These are phyloP conservation scores for Croton laevigatus DNA, from an alignment of 441 rosid genomes.

Conservation along the genomic window DNA sequence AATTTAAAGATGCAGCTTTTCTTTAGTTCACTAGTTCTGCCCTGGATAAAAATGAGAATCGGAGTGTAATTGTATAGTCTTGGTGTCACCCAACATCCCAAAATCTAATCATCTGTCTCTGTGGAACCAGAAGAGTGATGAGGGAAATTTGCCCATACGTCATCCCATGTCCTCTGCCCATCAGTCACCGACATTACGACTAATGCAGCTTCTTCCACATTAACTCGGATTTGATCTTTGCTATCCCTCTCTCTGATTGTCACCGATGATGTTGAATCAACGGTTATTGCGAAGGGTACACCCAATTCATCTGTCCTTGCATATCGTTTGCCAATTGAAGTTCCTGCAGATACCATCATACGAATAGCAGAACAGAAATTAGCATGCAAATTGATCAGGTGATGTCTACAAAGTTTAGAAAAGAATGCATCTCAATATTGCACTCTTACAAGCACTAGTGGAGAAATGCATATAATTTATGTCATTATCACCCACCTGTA, in stretches of 20 bases:
- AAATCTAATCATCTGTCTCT: slow-evolving; percentile 37
- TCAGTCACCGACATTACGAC: slow-evolving; percentile 54
- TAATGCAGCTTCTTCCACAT: slow-evolving; percentile 45
- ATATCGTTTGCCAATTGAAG: slow-evolving; percentile 74
- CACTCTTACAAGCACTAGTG: too few species aligned
- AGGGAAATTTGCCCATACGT: slow-evolving; percentile 51
- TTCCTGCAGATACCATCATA: slow-evolving; percentile 36
- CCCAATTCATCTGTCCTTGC: slow-evolving; percentile 81
- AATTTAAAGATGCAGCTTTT: not conserved
- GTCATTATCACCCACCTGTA: slow-evolving; percentile 42
- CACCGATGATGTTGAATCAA: slow-evolving; percentile 52
- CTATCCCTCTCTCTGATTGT: slow-evolving; percentile 75
- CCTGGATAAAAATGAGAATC: not conserved
- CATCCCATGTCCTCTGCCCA: slow-evolving; percentile 57
- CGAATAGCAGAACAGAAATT: not conserved
- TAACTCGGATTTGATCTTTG: slow-evolving; percentile 70
- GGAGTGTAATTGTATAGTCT: not conserved
- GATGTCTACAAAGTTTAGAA: not conserved
- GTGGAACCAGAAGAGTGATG: slow-evolving; percentile 50
- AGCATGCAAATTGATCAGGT: not conserved
- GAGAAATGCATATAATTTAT: not conserved
- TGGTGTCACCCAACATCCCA: not conserved
- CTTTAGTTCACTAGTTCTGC: not conserved
- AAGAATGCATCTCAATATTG: not conserved
- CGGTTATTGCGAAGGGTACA: slow-evolving; percentile 73